These are phyloP conservation scores for Trichoderma gracile DNA, from an alignment of 2,329 filamentous ascomycete genomes.

Conservation along the genomic window DNA sequence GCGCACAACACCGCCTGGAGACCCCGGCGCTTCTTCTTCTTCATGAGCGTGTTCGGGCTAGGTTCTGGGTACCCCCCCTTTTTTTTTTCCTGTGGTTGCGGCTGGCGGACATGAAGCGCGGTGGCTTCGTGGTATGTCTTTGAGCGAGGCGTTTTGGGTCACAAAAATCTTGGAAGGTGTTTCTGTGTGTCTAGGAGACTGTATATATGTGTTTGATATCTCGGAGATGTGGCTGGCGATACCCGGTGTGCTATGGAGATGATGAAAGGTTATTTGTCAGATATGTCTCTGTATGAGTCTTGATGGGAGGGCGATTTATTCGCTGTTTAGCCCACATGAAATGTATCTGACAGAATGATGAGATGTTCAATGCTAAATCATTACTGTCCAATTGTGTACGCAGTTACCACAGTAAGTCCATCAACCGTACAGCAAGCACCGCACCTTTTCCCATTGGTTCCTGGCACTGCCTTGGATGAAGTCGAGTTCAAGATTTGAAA, in stretches of 20 bases:
- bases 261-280: not conserved
- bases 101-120: not conserved
- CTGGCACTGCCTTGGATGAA: too few relatives aligned
- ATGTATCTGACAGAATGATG: too few relatives aligned
- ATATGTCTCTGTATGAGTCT: not conserved
- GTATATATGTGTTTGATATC: not conserved
- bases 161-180: not conserved
- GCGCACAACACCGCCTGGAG: constrained; percentile 3
- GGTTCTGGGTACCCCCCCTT: not conserved
- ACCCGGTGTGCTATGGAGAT: not conserved
- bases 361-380: too few relatives aligned
- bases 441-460: too few relatives aligned
- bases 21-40: constrained; percentile 27
- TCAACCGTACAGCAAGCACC: too few relatives aligned
- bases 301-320: not conserved
- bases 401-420: too few relatives aligned
- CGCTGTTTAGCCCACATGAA: too few relatives aligned
- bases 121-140: constrained; percentile 8
- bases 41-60: constrained; percentile 6
- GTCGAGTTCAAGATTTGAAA: too few relatives aligned
- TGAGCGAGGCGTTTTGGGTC: constrained; percentile 20
- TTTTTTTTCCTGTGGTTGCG: not conserved
- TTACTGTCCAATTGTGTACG: too few relatives aligned
- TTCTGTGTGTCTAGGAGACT: not conserved
- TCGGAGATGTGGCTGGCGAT: not conserved